A percentile compares a stretch with the other conserved stretches of the same genome.
These are phyloP conservation scores for Cyberlindnera lachancei DNA, from an alignment of 805 yeast genomes.

Conservation along the genomic window DNA sequence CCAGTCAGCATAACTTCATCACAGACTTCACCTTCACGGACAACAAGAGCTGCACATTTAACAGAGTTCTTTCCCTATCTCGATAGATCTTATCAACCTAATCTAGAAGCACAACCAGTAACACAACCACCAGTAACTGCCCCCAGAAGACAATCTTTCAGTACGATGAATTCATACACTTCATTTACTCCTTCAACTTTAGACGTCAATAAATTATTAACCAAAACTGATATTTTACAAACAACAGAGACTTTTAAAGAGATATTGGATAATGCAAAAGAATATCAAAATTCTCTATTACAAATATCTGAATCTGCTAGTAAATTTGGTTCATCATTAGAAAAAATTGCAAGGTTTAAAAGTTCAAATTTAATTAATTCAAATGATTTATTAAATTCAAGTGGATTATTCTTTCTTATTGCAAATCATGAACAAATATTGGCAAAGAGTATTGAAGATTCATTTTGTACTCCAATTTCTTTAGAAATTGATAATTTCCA, in stretches of 20 bases:
- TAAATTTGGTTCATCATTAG: conserved; percentile 65
- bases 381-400: conserved; percentile 61
- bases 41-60: conserved; percentile 20
- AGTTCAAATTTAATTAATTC: conserved; percentile 54
- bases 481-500: conserved; percentile 38
- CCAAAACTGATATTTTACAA: conserved; percentile 49
- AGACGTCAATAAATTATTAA: conserved; percentile 54
- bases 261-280: conserved; percentile 38
- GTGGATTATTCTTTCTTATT: conserved; percentile 69
- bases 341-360: conserved; percentile 51
- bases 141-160: conserved; percentile 15
- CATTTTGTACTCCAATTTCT: conserved; percentile 47
- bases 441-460: conserved; percentile 45
- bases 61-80: conserved; percentile 23
- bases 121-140: background rate
- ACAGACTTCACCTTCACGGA: conserved; percentile 19
- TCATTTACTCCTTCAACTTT: conserved; percentile 33
- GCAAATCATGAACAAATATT: conserved; percentile 74
- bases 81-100: conserved; percentile 18
- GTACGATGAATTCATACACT: conserved; percentile 16
- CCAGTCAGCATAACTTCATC: no score
- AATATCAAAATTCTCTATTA: conserved; percentile 39
- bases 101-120: background rate
- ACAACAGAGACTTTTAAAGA: conserved; percentile 42
- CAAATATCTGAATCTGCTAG: conserved; percentile 53